Percentiles rank a stretch among this genome's conserved stretches.
These are phyloP conservation scores for Penicillium robsamsonii DNA, from an alignment of 495 filamentous ascomycete genomes.

Conservation along the genomic window DNA sequence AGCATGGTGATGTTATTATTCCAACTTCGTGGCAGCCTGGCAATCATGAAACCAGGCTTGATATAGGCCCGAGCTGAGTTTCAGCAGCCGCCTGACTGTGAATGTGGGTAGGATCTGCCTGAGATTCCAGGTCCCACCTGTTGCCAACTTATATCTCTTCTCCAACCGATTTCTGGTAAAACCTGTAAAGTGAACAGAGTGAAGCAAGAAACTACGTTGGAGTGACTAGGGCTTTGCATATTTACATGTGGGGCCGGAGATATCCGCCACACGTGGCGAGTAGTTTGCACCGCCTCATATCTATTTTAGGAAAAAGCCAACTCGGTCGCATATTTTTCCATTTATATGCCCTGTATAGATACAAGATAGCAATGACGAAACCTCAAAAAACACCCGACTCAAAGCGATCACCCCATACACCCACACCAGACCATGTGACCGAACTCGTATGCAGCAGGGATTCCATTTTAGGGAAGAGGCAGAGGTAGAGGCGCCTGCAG, in stretches of 20 bases:
- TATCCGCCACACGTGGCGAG: conserved; percentile 13
- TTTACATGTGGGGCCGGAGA: conserved; percentile 6
- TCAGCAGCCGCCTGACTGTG: conserved; percentile 2
- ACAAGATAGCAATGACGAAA: not conserved
- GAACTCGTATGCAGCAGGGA: conserved; percentile 31
- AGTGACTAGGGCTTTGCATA: not conserved
- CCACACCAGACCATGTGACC: conserved; percentile 26
- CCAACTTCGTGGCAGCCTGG: not conserved
- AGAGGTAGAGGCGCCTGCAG: not conserved
- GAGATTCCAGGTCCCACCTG: not conserved
- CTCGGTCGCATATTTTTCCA: not conserved
- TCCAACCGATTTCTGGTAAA: not conserved
- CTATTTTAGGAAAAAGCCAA: conserved; percentile 11
- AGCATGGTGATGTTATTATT: not conserved
- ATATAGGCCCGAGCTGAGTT: conserved; percentile 1
- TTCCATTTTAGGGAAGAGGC: conserved; percentile 10
- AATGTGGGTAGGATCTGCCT: not conserved
- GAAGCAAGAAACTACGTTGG: not conserved
- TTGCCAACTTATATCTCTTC: conserved; percentile 3
- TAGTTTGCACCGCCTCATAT: conserved; percentile 4
- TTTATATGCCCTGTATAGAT: not conserved
- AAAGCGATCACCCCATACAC: conserved; percentile 7
- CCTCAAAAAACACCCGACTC: not conserved
- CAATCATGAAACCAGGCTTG: not conserved
- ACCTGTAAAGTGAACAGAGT: not conserved